These are phyloP conservation scores for Fonsecaea monophora DNA, from an alignment of 2,329 filamentous ascomycete genomes.

Conservation along the genomic window DNA sequence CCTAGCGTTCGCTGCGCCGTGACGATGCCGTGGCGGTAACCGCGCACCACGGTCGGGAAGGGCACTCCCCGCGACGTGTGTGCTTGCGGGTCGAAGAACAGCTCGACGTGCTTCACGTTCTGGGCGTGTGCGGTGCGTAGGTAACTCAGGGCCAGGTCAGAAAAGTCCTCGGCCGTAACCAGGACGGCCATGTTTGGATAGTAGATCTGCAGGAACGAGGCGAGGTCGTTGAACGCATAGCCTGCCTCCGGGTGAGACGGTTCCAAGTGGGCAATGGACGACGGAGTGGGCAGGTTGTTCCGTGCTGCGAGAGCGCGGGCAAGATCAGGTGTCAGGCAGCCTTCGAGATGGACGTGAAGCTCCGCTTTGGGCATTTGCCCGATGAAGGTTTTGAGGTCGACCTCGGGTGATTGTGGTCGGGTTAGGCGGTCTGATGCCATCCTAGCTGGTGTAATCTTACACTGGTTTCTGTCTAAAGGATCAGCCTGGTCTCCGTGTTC, in stretches of 20 bases:
- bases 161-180: constrained; percentile 70
- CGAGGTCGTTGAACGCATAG: constrained; percentile 38
- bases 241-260: constrained; percentile 17
- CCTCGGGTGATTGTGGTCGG: background rate
- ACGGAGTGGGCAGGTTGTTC: constrained; percentile 35
- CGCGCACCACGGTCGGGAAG: constrained; percentile 68
- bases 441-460: background rate
- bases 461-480: background rate
- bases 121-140: constrained; percentile 69
- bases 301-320: constrained; percentile 32
- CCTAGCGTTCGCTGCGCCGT: constrained; percentile 69
- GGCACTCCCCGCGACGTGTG: constrained; percentile 69
- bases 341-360: constrained; percentile 38
- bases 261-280: constrained; percentile 31
- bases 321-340: constrained; percentile 35
- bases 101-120: constrained; percentile 73
- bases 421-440: constrained; percentile 7
- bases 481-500: background rate
- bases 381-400: constrained; percentile 34
- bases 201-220: constrained; percentile 73
- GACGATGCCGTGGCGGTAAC: constrained; percentile 66
- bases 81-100: constrained; percentile 83
- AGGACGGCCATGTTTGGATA: constrained; percentile 77
- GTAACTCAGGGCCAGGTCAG: constrained; percentile 74
- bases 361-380: constrained; percentile 38